Base-by-base conservation (phyloP, 2,329 filamentous ascomycete species). In the Lomentospora prolificans region DNA sequence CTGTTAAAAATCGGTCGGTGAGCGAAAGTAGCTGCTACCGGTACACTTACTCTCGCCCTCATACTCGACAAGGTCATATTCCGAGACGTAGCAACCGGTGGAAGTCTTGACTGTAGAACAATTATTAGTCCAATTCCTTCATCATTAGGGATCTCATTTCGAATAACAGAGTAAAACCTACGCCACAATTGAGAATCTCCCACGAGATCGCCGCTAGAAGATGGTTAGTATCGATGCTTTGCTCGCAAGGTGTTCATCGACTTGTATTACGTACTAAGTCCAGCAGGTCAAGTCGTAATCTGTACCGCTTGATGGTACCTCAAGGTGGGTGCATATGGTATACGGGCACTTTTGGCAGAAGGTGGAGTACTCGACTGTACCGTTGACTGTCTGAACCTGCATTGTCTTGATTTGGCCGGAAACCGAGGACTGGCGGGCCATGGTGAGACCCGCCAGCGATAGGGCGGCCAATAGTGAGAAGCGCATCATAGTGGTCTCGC, bases 41-140 rank as follows among this genome's bases (percentile, higher is more conserved):
- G 24, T 12, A 3, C 10, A 55, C 56, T 55, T 25, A 57, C 56
- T 55, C n/a, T 55, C 44, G 9, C 56, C 51, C 39, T 17, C 4
- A 36, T 57, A 51, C 14, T 57, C 56, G 44, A 57, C 24, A n/a
- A 57, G 56, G 24, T 57, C 51, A 44, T 55, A 55, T 19, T 57
- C 55, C 2, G 51, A 36, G 2, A 57, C 12, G 33, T 55, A 57
- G 31, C 56, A 55, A 2, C 48, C 36, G 10, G 48, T 44, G 2
- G 4, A 31, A 2, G 56, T 57, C 44, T 51, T 55, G 12, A 57
- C 56, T 57, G 24, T 28, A 12, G 12, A 14, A 41, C 30, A 12
- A 41, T n/a, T 8, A 36, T 54, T 46, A 54, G 36, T 19, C 44
- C 14, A 22, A 22, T 22, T 22, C 22, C 25, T 41, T 6, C 17